Base-by-base conservation (phyloP, 345 rosid species). In the Eutrema japonicum region DNA sequence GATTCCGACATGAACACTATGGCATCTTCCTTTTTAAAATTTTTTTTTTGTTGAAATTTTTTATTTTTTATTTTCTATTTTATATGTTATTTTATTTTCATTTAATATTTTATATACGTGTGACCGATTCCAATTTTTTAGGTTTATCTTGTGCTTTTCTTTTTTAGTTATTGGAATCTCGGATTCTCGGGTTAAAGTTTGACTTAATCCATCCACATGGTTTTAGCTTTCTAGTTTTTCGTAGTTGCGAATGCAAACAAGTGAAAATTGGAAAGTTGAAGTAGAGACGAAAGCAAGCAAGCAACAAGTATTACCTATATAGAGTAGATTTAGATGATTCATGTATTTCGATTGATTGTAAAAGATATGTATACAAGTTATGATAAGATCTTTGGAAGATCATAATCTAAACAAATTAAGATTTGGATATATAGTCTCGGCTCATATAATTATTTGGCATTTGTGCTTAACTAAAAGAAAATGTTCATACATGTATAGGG, bases 1-100 rank as follows among this genome's bases (percentile, higher is more conserved):
- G 46, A 29, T 61, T 64, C 76, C 40, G 46, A 70, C 79, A 54
- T 70, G 65, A 33, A 62, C 58, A 51, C 54, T 66, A 54, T 46
- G 36, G 52, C 61, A 56, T 49, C 53, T 74, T 45, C 13, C 41
- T 36, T 6, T 36, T 60, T 60, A 26, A 0, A 22, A 41, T 16
- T 48, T 8, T 48, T 16, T 41, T 60, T 10, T 18, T 18, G 22
- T 18, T 18, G 22, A 18, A 18, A n/a, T n/a, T n/a, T 53, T 22
- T 3, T 16, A 5, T 29, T 36, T 29, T 36, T 38, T 26, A 38
- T 6, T 8, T 7, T 2, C 12, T 4, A 2, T 2, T 41, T 1
- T 40, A 6, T 33, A 32, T 16, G 12, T 6, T 42, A 54, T 13
- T 64, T 7, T 46, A 29, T 13, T 49, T 10, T 5, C 14, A 18